These are phyloP conservation scores for Ploettnerulaceae sp. DNA, from an alignment of 2,329 filamentous ascomycete genomes.

Conservation along the genomic window DNA sequence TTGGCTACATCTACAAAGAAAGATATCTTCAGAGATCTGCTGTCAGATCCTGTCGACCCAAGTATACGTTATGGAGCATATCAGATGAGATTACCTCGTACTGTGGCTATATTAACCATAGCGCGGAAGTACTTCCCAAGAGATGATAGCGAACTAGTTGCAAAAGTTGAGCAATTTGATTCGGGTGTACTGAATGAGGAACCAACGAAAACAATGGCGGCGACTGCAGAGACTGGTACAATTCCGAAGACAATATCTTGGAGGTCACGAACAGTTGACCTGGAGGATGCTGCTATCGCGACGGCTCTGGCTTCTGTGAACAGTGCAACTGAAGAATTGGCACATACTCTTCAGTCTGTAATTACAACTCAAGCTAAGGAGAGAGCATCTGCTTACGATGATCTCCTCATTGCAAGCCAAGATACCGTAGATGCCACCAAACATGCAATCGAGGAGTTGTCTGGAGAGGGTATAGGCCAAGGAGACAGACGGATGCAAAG, in stretches of 20 bases:
- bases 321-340: conserved; percentile 46
- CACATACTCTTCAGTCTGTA: conserved; percentile 43
- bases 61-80: conserved; percentile 94
- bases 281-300: conserved; percentile 90
- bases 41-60: conserved; percentile 83
- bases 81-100: conserved; percentile 81
- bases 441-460: conserved; percentile 84
- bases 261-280: conserved; percentile 78
- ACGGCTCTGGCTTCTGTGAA: conserved; percentile 71
- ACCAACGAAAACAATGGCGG: conserved; percentile 44
- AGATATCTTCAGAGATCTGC: conserved; percentile 79
- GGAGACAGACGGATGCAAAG: conserved; percentile 86
- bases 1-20: conserved; percentile 62
- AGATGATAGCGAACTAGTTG: conserved; percentile 56
- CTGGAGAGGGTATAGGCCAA: conserved; percentile 75
- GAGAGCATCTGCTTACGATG: conserved; percentile 82
- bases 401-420: conserved; percentile 82
- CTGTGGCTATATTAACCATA: conserved; percentile 73
- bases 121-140: conserved; percentile 73
- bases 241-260: conserved; percentile 75
- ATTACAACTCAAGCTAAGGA: conserved; percentile 52
- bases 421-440: conserved; percentile 93
- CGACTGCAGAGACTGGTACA: conserved; percentile 47
- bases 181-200: conserved; percentile 59
- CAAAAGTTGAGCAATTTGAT: conserved; percentile 66